Base-by-base conservation (phyloP, 306 rosid genomes). In the Sicyos baderoa region DNA sequence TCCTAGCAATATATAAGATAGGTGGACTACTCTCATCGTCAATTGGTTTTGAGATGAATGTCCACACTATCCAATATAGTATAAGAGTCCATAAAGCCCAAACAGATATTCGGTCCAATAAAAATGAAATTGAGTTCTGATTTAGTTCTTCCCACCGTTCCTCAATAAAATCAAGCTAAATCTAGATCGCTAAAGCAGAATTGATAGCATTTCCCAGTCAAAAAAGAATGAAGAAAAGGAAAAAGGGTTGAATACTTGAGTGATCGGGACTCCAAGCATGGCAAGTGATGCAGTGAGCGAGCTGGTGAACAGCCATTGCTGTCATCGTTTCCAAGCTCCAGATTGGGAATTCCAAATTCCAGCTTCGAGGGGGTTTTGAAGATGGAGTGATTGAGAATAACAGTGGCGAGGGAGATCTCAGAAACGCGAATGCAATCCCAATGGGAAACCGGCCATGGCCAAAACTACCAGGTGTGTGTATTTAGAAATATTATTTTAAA, bases 241-340 rank as follows among this genome's bases (percentile, higher is more conserved):
- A 67, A 5, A 48, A 49, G 23, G 23, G 23, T 25, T 25, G 0
- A 76, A 82, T 86, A 90, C 97, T 94, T 6, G 99, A 88, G 58
- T 80, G 80, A 37, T 90, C 97, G 17, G 97, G 88, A 76, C 99
- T 86, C 99, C 97, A 94, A 55, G 88, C 90, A 68, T 94, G 99
- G 83, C 88, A 88, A 64, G 95, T 90, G 84, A 94, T 85, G 85
- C 85, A 82, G 74, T 78, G 85, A 53, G 95, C 97, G 73, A 94
- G 77, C 77, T 78, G 86, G 78, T 94, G 90, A 77, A 85, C 91
- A 23, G 86, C 73, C 52, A 77, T 84, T 14, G 87, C 95, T 79
- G 95, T 82, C 99, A 94, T 90, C 84, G 70, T 45, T 19, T 53
- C 37, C 4, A 14, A 23, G 59, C 59, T 61, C 48, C 73, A 14